These are phyloP conservation scores for Phytopythium delawarense DNA, from an alignment of 352 stramenopile species.

Conservation along the genomic window DNA sequence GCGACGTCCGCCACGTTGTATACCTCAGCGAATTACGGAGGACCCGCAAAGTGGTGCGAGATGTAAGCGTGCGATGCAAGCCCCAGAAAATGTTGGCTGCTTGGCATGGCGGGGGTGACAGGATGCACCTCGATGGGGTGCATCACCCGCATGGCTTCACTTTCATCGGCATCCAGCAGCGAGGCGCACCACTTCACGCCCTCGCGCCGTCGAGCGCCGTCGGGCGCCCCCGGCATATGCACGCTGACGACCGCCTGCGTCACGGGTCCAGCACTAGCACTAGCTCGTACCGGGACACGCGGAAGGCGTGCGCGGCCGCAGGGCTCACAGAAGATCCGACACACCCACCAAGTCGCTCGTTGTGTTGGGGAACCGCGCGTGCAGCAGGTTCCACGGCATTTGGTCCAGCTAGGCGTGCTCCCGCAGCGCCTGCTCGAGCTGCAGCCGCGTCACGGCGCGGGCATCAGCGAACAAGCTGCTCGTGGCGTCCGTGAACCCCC, in stretches of 20 bases:
- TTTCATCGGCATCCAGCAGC: not conserved
- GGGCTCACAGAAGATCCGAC: constrained; percentile 25
- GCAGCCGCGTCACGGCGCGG: constrained; percentile 14
- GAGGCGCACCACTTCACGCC: not conserved
- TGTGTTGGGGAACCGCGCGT: constrained; percentile 36
- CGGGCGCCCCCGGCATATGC: constrained; percentile 26
- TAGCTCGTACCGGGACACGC: constrained; percentile 45
- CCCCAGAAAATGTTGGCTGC: too few relatives aligned
- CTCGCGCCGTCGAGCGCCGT: not conserved
- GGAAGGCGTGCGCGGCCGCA: constrained; percentile 29
- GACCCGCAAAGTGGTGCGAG: too few relatives aligned
- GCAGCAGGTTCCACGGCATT: constrained; percentile 44
- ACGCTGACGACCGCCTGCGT: constrained; percentile 52
- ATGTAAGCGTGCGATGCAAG: too few relatives aligned
- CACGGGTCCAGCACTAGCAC: constrained; percentile 44
- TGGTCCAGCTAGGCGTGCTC: constrained; percentile 23
- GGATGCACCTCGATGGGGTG: too few relatives aligned
- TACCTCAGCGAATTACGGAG: too few relatives aligned
- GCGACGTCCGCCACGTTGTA: too few relatives aligned
- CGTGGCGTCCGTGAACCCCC: constrained; percentile 36
- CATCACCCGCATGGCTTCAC: not conserved
- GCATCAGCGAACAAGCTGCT: constrained; percentile 11
- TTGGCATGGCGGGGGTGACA: too few relatives aligned
- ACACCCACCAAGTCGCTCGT: constrained; percentile 34
- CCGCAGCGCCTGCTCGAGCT: constrained; percentile 40